Base-by-base conservation (phyloP, 495 filamentous ascomycete genomes). In the Trichoderma gamsii region DNA sequence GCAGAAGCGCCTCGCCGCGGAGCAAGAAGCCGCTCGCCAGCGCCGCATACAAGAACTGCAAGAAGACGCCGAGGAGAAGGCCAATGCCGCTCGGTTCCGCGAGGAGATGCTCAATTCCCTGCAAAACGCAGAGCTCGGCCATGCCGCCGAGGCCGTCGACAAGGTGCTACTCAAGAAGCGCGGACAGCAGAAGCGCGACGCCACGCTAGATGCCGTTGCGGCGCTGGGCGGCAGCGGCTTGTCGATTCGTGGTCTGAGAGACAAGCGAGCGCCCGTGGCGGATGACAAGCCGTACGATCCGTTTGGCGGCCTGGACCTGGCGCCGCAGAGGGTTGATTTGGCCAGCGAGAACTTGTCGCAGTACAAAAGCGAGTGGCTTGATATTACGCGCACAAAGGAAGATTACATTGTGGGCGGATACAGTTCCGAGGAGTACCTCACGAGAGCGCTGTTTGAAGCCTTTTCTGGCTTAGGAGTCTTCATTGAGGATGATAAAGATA, bases 381-480 rank as follows among this genome's bases (percentile, higher is more conserved):
- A 88, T 12, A 77, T 79, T 25, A 82, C 86, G 32, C 85, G 85
- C 61, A 85, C 83, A 13, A 84, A 90, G 74, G 73, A 80, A 2
- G 77, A 79, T 11, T 84, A 89, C 71, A 80, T 81, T n/a, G 91
- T 90, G 38, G 93, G 94, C 52, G 95, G 95, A 0, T 97, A 93
- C 75, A 87, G 89, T 73, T 79, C 96, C 43, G 76, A 79, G 16
- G 93, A 96, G 72, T 98, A 93, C 72, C 92, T 89, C 73, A 79
- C 87, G 32, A 81, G 92, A 27, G 88, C 90, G 23, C 77, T 97
- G 78, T 87, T 91, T 71, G 93, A 97, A 74, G 93, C 94, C 0
- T 99, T 97, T 78, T 86, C 90, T 0, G 95, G 95, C 0, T 76
- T 99, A 70, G 93, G 90, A 1, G 79, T 83, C 35, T 89, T 92